phyloP scores from a whole-genome alignment of 2,329 filamentous ascomycete genomes.

The Calonectria montana region DNA sequence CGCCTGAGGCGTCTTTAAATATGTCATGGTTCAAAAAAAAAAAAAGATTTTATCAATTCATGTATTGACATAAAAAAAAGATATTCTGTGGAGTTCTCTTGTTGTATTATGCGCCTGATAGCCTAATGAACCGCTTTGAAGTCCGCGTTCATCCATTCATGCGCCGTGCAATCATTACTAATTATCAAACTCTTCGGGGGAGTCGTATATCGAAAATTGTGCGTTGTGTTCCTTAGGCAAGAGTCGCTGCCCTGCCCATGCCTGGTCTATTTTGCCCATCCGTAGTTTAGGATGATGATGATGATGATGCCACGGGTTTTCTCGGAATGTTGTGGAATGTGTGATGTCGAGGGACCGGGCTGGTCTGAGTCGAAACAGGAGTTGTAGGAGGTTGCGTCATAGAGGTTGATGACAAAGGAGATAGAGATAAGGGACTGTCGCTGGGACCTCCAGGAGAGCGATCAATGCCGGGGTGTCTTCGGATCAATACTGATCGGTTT shows the following conservation, averaged over 20 bases:
- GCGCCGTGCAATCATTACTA: conserved; percentile 17
- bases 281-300: conserved; percentile 25
- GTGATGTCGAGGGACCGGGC: conserved; percentile 6
- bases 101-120: conserved; percentile 12
- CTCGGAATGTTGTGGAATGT: conserved; percentile 30
- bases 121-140: conserved; percentile 14
- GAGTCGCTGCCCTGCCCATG: conserved; percentile 23
- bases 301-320: conserved; percentile 30
- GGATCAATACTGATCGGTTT: conserved; percentile 43
- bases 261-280: conserved; percentile 23
- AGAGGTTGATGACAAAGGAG: conserved; percentile 4
- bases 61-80: not conserved
- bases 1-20: conserved; percentile 18
- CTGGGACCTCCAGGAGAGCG: conserved; percentile 22
- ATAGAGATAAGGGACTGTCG: not conserved
- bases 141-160: conserved; percentile 9
- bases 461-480: conserved; percentile 44
- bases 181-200: conserved; percentile 2
- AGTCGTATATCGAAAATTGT: not conserved
- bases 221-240: not conserved
- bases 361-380: not conserved
- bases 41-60: conserved; percentile 18
- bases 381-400: not conserved
- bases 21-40: conserved; percentile 11
- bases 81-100: conserved; percentile 6